Evolutionary conservation across 163 green algal genomes (phyloP).

Genomic region (Chlamydomonas reinhardtii): DNA sequence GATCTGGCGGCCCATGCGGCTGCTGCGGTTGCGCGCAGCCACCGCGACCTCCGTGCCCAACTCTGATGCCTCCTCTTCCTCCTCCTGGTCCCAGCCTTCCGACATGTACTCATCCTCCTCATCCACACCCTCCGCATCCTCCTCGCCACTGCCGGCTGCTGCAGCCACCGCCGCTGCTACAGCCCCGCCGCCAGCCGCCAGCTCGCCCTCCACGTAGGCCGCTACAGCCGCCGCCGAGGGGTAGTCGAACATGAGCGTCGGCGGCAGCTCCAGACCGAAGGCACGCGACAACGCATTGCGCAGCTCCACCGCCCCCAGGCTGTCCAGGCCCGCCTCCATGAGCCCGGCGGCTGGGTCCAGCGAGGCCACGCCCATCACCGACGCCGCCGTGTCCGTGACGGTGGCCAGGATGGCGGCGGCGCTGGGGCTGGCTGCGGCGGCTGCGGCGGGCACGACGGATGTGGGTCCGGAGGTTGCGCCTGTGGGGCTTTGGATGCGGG

Average conservation of each 20-base stretch:
- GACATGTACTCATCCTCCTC: neutral
- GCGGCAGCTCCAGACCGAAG: slow-evolving; percentile 81
- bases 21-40: neutral
- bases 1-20: neutral
- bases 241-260: slow-evolving; percentile 87
- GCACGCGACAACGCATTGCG: slow-evolving; percentile 71
- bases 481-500: too few relatives aligned
- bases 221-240: slow-evolving; percentile 74
- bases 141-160: neutral
- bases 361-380: slow-evolving; percentile 42
- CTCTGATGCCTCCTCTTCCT: neutral
- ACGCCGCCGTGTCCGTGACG: slow-evolving; percentile 51
- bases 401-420: slow-evolving; percentile 27
- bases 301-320: slow-evolving; percentile 81
- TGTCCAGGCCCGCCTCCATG: slow-evolving; percentile 90
- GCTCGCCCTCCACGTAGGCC: slow-evolving; percentile 49
- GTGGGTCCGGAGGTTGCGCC: too few relatives aligned
- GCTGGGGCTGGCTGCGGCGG: neutral
- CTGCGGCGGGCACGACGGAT: neutral
- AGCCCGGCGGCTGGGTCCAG: slow-evolving; percentile 72
- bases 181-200: neutral
- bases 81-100: neutral
- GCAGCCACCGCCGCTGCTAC: neutral
- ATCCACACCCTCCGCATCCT: neutral
- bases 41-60: neutral